These are phyloP conservation scores for Filobasidium wieringae DNA, from an alignment of 768 basidiomycete species.

Conservation along the genomic window DNA sequence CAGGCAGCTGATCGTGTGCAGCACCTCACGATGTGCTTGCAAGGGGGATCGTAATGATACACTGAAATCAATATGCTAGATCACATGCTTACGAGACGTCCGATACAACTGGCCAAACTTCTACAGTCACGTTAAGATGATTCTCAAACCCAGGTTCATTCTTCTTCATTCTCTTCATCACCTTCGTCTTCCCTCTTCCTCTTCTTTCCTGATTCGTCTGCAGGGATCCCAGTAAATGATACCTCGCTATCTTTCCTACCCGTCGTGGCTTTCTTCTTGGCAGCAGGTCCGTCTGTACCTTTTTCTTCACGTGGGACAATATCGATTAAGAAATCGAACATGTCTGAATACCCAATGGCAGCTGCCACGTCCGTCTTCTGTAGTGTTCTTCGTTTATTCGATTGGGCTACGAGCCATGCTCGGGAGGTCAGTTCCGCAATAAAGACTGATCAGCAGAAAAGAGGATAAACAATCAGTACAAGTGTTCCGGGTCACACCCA, in stretches of 20 bases:
- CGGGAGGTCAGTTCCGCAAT: slow-evolving; percentile 93
- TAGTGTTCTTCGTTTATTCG: slow-evolving; percentile 89
- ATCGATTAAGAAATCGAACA: slow-evolving; percentile 95
- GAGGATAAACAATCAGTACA: not conserved
- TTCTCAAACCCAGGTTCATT: no score
- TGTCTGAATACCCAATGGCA: slow-evolving; percentile 81
- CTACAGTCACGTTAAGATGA: no score
- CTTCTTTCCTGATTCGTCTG: not conserved
- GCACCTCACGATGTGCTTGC: no score
- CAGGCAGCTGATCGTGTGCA: no score
- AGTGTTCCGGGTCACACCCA: no score
- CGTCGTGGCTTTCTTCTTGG: not conserved
- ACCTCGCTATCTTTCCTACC: not conserved
- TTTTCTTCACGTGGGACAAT: slow-evolving; percentile 77
- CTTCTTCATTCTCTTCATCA: not conserved
- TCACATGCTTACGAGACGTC: no score
- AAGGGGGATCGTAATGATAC: no score
- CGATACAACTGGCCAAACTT: no score
- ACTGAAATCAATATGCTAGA: no score
- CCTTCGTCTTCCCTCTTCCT: not conserved
- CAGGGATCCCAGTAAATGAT: no score
- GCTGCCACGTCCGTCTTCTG: slow-evolving; percentile 88
- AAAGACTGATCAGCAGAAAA: slow-evolving; percentile 59
- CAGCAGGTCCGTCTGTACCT: not conserved
- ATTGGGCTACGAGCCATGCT: slow-evolving; percentile 88